A percentile compares a stretch with the other conserved stretches of the same genome.
These are phyloP conservation scores for Thalassiosira hispida DNA, from an alignment of 352 stramenopile species.

Conservation along the genomic window DNA sequence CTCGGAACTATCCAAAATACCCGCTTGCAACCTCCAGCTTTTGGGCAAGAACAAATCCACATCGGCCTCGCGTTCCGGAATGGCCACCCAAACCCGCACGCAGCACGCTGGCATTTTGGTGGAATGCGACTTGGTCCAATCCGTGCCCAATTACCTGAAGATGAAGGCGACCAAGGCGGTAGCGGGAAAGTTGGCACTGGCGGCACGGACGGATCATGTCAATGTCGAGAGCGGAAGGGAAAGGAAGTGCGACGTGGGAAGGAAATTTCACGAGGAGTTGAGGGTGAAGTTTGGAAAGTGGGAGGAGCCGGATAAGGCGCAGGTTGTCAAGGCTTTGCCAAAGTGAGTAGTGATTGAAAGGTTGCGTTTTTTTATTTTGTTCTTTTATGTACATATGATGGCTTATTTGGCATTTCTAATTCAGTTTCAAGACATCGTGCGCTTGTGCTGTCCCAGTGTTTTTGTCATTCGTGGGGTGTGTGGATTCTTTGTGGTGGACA, in stretches of 20 bases:
- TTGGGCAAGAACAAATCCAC: constrained; percentile 94
- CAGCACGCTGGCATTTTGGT: constrained; percentile 93
- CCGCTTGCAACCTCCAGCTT: constrained; percentile 96
- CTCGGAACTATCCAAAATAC: constrained; percentile 92
- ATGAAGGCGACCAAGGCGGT: constrained; percentile 94
- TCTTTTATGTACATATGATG: constrained; percentile 8
- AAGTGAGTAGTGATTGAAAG: constrained; percentile 71
- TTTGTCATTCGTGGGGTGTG: background rate
- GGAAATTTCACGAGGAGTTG: constrained; percentile 91
- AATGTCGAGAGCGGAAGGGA: constrained; percentile 84
- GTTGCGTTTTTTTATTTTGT: constrained; percentile 11
- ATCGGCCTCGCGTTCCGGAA: constrained; percentile 87
- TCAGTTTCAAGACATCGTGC: constrained; percentile 21
- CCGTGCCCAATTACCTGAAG: constrained; percentile 90
- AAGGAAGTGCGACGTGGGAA: constrained; percentile 72
- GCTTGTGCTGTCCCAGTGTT: background rate
- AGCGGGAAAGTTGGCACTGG: constrained; percentile 90
- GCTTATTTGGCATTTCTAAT: constrained; percentile 16
- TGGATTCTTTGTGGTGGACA: too few species aligned
- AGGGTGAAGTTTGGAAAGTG: constrained; percentile 95
- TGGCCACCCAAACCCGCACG: constrained; percentile 50
- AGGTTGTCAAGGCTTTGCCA: constrained; percentile 96
- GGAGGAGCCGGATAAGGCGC: constrained; percentile 96
- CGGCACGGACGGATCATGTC: constrained; percentile 91
- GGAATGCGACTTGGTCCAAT: constrained; percentile 92